Base-by-base conservation (phyloP, 495 filamentous ascomycete species). In the Lasiosphaeria ovina region DNA sequence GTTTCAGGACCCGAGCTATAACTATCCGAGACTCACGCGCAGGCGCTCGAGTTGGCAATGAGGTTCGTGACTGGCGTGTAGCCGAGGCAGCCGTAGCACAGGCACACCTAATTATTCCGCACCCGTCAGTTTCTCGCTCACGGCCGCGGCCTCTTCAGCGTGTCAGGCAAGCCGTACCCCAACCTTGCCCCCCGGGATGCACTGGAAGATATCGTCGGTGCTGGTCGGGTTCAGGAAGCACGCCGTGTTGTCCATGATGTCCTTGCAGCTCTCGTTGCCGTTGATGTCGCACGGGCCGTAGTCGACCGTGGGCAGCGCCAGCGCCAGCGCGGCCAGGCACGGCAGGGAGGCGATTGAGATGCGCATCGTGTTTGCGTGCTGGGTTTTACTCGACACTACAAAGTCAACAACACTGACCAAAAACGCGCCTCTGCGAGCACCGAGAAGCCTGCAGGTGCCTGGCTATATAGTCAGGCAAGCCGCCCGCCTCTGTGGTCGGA, bases 181-280 rank as follows among this genome's bases (percentile, higher is more conserved):
- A 11, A 57, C 59, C 14, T 51, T 36, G 3, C 66, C 63, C 0
- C 66, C 63, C 4, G 59, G 6, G 0, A 68, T 66, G 16, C 66
- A 68, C 10, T 36, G 45, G 36, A 67, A 62, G 17, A 67, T 62
- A 32, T 61, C 45, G n/a, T 67, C 51, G 3, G 59, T 54, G 35
- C 59, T 63, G 7, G 33, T 53, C 8, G 62, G 62, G 6, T 68
- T 61, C 0, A 68, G 8, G 5, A 68, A 68, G 6, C 66, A 68
- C 17, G 63, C 66, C 1, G 66, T 68, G 52, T 66, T 68, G 35
- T 68, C 66, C 66, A 68, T 68, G 35, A 68, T 65, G n/a, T 68
- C 66, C 16, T 45, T 53, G 63, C 66, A 68, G 36, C 61, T 61
- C 0, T 55, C 44, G 31, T 68, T 68, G 31, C 58, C 60, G 6